These are phyloP conservation scores for Sistotremastrum niveocremeum DNA, from an alignment of 768 basidiomycete genomes.

Conservation along the genomic window DNA sequence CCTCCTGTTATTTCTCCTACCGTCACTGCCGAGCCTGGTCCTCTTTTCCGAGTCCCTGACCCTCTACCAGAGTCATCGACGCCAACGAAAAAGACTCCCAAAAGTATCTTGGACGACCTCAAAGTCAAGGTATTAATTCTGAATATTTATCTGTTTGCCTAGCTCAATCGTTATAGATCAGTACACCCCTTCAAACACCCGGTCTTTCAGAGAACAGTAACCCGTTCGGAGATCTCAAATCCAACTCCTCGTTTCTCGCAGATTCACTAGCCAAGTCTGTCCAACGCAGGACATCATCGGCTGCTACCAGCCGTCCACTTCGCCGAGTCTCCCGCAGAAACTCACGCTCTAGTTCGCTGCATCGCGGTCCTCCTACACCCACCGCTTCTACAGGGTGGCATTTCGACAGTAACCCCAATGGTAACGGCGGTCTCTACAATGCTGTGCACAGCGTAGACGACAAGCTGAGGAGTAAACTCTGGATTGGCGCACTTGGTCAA, in stretches of 20 bases:
- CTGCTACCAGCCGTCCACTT: background rate
- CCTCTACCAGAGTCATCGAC: conserved; percentile 1
- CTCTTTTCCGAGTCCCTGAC: background rate
- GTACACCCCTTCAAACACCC: background rate
- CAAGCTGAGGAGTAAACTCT: conserved; percentile 35
- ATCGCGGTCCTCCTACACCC: conserved; percentile 20
- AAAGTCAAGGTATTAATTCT: conserved; percentile 38
- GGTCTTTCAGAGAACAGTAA: conserved; percentile 1
- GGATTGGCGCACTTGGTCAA: conserved; percentile 65
- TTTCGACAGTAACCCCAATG: conserved; percentile 50
- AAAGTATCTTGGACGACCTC: conserved; percentile 72
- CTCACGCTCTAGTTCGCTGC: conserved; percentile 38
- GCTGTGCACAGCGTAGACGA: conserved; percentile 52
- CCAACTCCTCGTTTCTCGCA: background rate
- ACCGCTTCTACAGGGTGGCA: conserved; percentile 24
- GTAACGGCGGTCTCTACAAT: conserved; percentile 77
- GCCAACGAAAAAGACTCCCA: conserved; percentile 22
- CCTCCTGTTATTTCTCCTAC: conserved; percentile 29
- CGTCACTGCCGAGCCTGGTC: conserved; percentile 5
- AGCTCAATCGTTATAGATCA: background rate
- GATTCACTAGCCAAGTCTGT: background rate
- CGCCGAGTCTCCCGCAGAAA: conserved; percentile 33
- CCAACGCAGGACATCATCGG: background rate
- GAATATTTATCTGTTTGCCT: background rate
- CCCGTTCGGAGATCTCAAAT: conserved; percentile 1